phyloP scores from a whole-genome alignment of 1,284 basidiomycete species.

The Lentinula novae-zelandiae region DNA sequence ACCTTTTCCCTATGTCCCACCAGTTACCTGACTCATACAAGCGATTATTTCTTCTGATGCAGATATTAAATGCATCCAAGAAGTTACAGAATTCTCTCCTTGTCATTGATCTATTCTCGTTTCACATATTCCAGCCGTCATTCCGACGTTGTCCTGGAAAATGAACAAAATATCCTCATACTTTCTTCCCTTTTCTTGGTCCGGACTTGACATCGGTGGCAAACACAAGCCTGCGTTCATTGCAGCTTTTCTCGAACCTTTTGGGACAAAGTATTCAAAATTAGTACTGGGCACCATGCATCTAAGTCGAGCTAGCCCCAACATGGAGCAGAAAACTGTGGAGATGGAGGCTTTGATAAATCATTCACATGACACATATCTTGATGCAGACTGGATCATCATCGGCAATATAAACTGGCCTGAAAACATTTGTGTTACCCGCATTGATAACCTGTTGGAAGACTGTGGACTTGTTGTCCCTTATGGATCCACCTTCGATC shows the following conservation, averaged over 20 bases:
- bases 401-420: constrained; percentile 19
- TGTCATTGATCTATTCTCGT: not conserved
- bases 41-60: constrained; percentile 12
- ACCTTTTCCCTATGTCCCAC: constrained; percentile 13
- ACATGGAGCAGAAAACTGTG: constrained; percentile 12
- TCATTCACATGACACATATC: constrained; percentile 10
- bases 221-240: constrained; percentile 19
- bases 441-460: constrained; percentile 3
- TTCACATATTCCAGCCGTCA: constrained; percentile 16
- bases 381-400: constrained; percentile 17
- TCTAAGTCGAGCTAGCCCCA: constrained; percentile 11
- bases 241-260: not conserved
- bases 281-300: constrained; percentile 19
- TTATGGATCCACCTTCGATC: constrained; percentile 16
- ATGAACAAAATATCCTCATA: constrained; percentile 18
- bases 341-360: constrained; percentile 13
- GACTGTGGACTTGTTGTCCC: constrained; percentile 3
- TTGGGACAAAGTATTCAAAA: not conserved
- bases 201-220: constrained; percentile 10
- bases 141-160: constrained; percentile 13
- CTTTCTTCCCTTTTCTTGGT: constrained; percentile 16
- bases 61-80: constrained; percentile 20
- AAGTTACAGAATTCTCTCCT: constrained; percentile 18
- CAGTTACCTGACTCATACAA: too few relatives aligned
- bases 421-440: not conserved